Conservation (phyloP, 768 basidiomycete genomes). For the Clavaria fumosa region DNA sequence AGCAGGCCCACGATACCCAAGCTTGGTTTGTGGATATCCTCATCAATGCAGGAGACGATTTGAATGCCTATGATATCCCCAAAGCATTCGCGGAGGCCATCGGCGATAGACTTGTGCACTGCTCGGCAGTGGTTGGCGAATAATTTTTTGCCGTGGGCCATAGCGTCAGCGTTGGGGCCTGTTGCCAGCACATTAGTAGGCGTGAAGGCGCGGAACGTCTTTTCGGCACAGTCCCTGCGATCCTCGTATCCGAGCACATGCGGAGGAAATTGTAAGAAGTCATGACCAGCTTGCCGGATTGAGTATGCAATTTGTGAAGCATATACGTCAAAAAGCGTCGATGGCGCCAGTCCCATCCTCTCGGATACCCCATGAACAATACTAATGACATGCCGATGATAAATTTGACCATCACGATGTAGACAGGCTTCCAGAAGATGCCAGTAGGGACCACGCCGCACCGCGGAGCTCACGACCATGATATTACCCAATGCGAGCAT, state of each 20-base stretch:
- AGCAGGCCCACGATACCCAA: too few relatives aligned
- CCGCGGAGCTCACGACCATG: slow-evolving; percentile 61
- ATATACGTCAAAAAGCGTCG: slow-evolving; percentile 63
- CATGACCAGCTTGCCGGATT: slow-evolving; percentile 32
- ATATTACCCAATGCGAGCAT: slow-evolving; percentile 59
- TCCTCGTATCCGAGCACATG: slow-evolving; percentile 63
- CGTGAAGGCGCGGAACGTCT: slow-evolving; percentile 51
- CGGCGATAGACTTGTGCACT: slow-evolving; percentile 28
- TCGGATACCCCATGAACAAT: slow-evolving; percentile 46
- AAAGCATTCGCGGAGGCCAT: slow-evolving; percentile 49
- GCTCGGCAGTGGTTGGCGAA: slow-evolving; percentile 53
- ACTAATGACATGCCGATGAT: slow-evolving; percentile 28
- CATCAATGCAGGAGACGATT: slow-evolving; percentile 32
- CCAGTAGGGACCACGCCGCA: slow-evolving; percentile 76
- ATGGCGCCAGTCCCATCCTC: slow-evolving; percentile 47
- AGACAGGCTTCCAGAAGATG: slow-evolving; percentile 64
- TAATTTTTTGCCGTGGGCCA: slow-evolving; percentile 24
- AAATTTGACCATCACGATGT: slow-evolving; percentile 18
- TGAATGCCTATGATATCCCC: slow-evolving; percentile 54
- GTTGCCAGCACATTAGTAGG: slow-evolving; percentile 45
- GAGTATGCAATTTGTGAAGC: slow-evolving; percentile 62
- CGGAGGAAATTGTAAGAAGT: slow-evolving; percentile 51
- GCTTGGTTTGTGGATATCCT: slow-evolving; percentile 13
- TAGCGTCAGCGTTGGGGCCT: slow-evolving; percentile 15
- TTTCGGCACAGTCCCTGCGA: slow-evolving; percentile 48